Evolutionary conservation across 2,329 filamentous ascomycete genomes (phyloP), one percentile per base, ranked within the genome.

Genomic region (Bisporella sp.): DNA sequence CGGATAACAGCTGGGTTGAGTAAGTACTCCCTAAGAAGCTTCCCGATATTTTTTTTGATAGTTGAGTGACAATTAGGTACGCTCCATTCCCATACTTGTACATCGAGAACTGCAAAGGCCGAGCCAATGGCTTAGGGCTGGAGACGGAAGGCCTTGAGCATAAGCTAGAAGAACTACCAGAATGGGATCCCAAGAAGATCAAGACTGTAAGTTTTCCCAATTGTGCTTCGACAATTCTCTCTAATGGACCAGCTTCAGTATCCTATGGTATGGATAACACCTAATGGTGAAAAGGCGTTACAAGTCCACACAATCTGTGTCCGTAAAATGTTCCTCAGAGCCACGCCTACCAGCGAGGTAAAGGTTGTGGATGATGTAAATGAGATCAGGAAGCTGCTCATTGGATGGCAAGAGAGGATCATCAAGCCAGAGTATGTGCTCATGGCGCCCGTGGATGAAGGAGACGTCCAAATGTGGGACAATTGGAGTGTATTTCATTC

Each of bases 211-310:
- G 48, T 41, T 21, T 4, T 21, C 21, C 21, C 21, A 21, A 21
- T 21, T 21, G 21, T 21, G 21, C 21, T 21, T 21, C 21, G 21
- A 21, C 21, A 21, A 21, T 21, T 21, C 21, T 21, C 21, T 21
- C 21, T 21, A 21, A 21, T 21, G 21, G 21, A 21, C 21, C 21
- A 21, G 6, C 13, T 31, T 9, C 21, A 55, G 49, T 73, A 74
- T 56, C 71, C 72, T 1, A 70, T 73, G 66, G 71, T 73, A 1
- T 73, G 71, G 71, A 62, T 71, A 7, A 74, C 73, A 49, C 71
- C 72, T 0, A 60, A 69, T 0, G 67, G 67, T 5, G 68, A 72
- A 50, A 69, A 68, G 45, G 69, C 71, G 5, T 69, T 74, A 56
- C 67, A 69, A 59, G 70, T 73, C 30, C 71, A 73, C 50, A 67